Conservation (phyloP, 768 basidiomycete genomes). For the Leccinum broughii region DNA sequence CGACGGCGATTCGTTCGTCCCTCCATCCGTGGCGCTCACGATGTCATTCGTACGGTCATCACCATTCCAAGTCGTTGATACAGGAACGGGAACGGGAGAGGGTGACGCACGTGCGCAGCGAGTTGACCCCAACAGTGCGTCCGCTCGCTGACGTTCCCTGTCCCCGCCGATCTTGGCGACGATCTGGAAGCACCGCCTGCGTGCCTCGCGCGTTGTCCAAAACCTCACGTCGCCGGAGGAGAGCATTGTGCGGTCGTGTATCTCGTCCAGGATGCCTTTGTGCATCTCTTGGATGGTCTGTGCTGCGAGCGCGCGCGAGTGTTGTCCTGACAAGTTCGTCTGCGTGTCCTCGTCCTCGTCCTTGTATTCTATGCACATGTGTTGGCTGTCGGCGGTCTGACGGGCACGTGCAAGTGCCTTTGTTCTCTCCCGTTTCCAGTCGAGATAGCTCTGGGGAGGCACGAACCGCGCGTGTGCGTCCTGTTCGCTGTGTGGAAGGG, state of each 20-base stretch:
- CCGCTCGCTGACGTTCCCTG: neutral
- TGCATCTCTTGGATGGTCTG: constrained; percentile 79
- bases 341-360: constrained; percentile 6
- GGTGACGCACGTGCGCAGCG: too few species aligned
- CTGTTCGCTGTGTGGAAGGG: constrained; percentile 54
- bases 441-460: constrained; percentile 54
- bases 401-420: constrained; percentile 1
- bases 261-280: constrained; percentile 59
- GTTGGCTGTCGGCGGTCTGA: neutral
- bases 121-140: too few species aligned
- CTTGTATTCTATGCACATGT: neutral
- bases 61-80: too few species aligned
- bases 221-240: constrained; percentile 48
- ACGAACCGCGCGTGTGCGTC: constrained; percentile 67
- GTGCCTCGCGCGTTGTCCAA: constrained; percentile 81
- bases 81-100: too few species aligned
- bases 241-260: constrained; percentile 31
- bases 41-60: too few species aligned
- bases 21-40: too few species aligned
- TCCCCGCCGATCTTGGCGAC: neutral
- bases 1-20: too few species aligned
- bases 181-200: constrained; percentile 15
- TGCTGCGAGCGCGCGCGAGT: constrained; percentile 67
- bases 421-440: constrained; percentile 51
- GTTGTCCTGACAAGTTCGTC: constrained; percentile 45